Conservation (phyloP, 768 basidiomycete species). For the Macrolepiota albuminosa region DNA sequence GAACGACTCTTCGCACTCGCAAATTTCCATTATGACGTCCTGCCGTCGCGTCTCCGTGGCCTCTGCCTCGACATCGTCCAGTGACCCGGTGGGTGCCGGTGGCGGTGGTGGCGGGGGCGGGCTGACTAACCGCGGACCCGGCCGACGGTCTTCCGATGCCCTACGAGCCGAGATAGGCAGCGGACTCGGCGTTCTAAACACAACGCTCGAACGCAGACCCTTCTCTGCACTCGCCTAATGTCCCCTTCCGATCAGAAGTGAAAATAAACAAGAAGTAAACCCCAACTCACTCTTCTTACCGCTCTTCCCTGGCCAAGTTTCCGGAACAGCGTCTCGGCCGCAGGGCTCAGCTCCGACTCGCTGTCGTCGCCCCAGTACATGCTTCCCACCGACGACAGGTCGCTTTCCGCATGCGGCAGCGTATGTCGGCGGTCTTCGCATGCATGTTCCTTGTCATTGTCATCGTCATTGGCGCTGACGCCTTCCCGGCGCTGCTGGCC, state of each 20-base stretch:
- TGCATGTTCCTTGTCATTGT: conserved; percentile 42
- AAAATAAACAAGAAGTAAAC: neutral
- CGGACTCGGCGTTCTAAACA: conserved; percentile 3
- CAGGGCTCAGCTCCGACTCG: conserved; percentile 35
- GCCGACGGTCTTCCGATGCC: conserved; percentile 10
- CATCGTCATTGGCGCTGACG: conserved; percentile 5
- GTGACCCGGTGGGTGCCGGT: neutral
- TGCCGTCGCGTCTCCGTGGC: conserved; percentile 13
- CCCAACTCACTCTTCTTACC: conserved; percentile 13
- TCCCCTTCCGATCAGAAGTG: neutral
- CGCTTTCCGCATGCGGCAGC: conserved; percentile 41
- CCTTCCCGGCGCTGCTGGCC: conserved; percentile 4
- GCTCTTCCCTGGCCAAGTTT: conserved; percentile 24
- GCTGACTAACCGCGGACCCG: conserved; percentile 2
- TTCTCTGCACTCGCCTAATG: conserved; percentile 2
- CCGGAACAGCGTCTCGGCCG: conserved; percentile 44
- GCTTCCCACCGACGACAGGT: conserved; percentile 38
- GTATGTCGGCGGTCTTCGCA: conserved; percentile 9
- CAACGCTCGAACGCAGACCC: neutral
- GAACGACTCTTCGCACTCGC: conserved; percentile 64
- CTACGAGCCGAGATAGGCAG: neutral
- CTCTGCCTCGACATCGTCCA: neutral
- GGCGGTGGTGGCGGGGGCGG: neutral
- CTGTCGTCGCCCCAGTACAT: conserved; percentile 36
- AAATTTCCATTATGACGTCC: conserved; percentile 53